These are phyloP conservation scores for Myxozyma sirexii DNA, from an alignment of 805 yeast species.

Conservation along the genomic window DNA sequence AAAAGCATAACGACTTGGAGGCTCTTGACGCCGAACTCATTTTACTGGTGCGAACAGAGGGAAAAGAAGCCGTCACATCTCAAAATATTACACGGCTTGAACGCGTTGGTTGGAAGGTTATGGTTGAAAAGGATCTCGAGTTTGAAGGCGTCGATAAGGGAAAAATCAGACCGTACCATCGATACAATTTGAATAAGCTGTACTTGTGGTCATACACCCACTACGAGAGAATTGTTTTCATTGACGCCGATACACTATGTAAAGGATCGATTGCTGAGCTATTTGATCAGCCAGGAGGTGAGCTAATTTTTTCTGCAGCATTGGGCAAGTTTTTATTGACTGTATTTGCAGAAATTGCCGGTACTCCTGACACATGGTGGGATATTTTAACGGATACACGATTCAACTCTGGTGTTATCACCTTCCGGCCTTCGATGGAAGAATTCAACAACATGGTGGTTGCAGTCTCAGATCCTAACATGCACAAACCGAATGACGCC, in stretches of 20 bases:
- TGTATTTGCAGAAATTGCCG: constrained; percentile 33
- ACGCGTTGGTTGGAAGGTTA: constrained; percentile 37
- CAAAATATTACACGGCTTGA: constrained; percentile 35
- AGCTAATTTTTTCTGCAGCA: background rate
- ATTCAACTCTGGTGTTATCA: constrained; percentile 37
- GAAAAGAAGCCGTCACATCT: constrained; percentile 37
- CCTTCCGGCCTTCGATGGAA: constrained; percentile 37
- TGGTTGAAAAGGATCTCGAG: constrained; percentile 36
- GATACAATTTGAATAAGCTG: constrained; percentile 53
- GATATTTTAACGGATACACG: constrained; percentile 34
- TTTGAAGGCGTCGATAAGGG: constrained; percentile 36
- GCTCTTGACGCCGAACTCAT: constrained; percentile 38
- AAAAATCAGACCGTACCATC: constrained; percentile 33
- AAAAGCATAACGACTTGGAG: constrained; percentile 36
- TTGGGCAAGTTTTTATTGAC: background rate
- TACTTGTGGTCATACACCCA: constrained; percentile 55
- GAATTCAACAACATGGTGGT: constrained; percentile 35
- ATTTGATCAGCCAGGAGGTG: constrained; percentile 36
- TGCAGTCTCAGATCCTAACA: constrained; percentile 37
- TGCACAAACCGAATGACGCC: constrained; percentile 39
- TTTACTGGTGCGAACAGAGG: constrained; percentile 37
- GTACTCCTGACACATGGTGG: constrained; percentile 39
- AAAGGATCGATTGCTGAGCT: constrained; percentile 37
- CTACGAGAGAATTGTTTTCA: constrained; percentile 50
- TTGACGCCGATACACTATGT: constrained; percentile 56